Base-by-base conservation (phyloP, 805 yeast genomes). In the Candida sithepensis region DNA sequence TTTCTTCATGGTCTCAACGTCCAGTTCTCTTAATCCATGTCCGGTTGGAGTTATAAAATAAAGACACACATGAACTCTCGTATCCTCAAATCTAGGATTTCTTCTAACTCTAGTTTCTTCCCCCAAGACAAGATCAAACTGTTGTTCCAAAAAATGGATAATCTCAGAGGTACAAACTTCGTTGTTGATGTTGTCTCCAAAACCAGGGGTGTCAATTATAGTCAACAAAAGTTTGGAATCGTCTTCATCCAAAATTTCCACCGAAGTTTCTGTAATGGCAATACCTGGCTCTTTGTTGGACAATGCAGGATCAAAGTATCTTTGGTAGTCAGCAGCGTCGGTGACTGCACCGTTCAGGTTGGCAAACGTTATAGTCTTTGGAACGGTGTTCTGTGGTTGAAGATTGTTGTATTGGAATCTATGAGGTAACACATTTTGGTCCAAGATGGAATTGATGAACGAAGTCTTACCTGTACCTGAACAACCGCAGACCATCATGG, bases 71-170 rank as follows among this genome's bases (percentile, higher is more conserved):
- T 86, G 94, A 38, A 86, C 88, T 57, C 94, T 73, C 16, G 90
- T 75, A 68, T 87, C 92, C 56, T 78, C 83, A 60, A 85, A 82
- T 53, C 88, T 73, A 22, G 96, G 96, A 63, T 88, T 88, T 75
- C 97, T 83, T 65, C 78, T 78, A 53, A 90, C 88, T 53, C 92
- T 75, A 1, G 94, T 86, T 65, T 90, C 97, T 64, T 90, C 96
- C 2, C 88, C 88, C 41, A 90, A 74, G 0, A 87, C 89, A 47
- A 76, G 70, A 62, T 85, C 91, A 61, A 85, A 86, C 61, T 86
- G 92, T 61, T 84, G 89, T 62, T 84, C 85, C 58, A 87, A 67
- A 61, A 77, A 87, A 47, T 75, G 73, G 45, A 79, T 78, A 44
- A 86, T 78, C 60, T 86, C 94, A 12, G 69, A 71, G 58, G 78